These are phyloP conservation scores for Alternaria triticimaculans DNA, from an alignment of 2,329 filamentous ascomycete genomes.

Conservation along the genomic window DNA sequence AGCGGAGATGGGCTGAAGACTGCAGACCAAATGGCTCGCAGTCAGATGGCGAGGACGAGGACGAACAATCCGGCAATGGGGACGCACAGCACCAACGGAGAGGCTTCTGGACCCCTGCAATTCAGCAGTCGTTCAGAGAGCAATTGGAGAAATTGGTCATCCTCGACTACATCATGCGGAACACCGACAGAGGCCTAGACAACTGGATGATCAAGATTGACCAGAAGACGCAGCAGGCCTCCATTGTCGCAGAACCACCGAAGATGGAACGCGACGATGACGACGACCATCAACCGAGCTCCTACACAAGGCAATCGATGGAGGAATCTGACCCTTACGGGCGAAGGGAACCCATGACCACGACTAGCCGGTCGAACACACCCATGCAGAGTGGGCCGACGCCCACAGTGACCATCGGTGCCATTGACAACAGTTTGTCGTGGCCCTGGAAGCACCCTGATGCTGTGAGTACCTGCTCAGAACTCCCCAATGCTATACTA, in stretches of 20 bases:
- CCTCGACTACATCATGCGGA: slow-evolving; percentile 98
- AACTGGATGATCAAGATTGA: slow-evolving; percentile 99
- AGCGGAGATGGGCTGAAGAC: slow-evolving; percentile 74
- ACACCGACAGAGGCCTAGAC: slow-evolving; percentile 93
- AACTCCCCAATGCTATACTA: slow-evolving; percentile 10
- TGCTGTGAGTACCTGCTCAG: slow-evolving; percentile 62
- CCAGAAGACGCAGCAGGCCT: slow-evolving; percentile 79
- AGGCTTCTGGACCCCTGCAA: slow-evolving; percentile 84
- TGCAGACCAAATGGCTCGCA: slow-evolving; percentile 73
- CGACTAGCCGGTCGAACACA: slow-evolving; percentile 65
- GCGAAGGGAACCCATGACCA: slow-evolving; percentile 83
- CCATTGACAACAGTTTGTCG: slow-evolving; percentile 96
- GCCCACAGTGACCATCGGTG: slow-evolving; percentile 77
- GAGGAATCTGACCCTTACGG: slow-evolving; percentile 68
- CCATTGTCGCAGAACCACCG: slow-evolving; percentile 84
- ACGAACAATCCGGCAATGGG: slow-evolving; percentile 47
- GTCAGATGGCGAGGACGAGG: slow-evolving; percentile 67
- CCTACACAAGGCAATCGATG: slow-evolving; percentile 69
- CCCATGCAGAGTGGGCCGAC: slow-evolving; percentile 59
- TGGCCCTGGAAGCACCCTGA: slow-evolving; percentile 99
- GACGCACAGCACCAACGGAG: slow-evolving; percentile 50
- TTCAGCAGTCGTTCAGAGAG: slow-evolving; percentile 93
- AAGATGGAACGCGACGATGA: slow-evolving; percentile 60
- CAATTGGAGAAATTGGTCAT: slow-evolving; percentile 97
- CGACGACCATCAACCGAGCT: slow-evolving; percentile 53